These are phyloP conservation scores for Ceraceosorus guamensis DNA, from an alignment of 1,284 basidiomycete genomes.

Conservation along the genomic window DNA sequence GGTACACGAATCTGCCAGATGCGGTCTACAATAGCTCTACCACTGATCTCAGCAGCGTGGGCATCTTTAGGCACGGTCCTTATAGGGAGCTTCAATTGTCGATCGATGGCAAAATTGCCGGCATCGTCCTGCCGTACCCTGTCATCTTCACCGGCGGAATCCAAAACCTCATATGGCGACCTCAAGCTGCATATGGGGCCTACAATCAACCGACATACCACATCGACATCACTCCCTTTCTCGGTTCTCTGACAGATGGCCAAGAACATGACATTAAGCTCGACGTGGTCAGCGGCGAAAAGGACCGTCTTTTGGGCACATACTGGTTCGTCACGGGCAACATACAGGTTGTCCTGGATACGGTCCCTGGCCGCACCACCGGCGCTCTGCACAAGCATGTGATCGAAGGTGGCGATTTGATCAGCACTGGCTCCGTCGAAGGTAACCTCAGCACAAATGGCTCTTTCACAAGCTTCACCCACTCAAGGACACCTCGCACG, in stretches of 20 bases:
- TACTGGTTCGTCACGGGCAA: constrained; percentile 70
- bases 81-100: constrained; percentile 71
- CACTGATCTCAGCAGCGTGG: constrained; percentile 54
- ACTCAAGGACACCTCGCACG: background rate
- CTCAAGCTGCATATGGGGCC: constrained; percentile 69
- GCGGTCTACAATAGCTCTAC: constrained; percentile 57
- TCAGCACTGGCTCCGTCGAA: background rate
- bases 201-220: constrained; percentile 70
- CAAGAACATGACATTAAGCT: constrained; percentile 62
- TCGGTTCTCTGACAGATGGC: constrained; percentile 64
- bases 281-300: constrained; percentile 65
- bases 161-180: constrained; percentile 66
- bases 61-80: constrained; percentile 53
- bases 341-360: constrained; percentile 54
- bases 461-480: background rate
- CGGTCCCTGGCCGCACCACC: constrained; percentile 15
- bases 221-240: constrained; percentile 69
- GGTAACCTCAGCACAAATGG: background rate
- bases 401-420: background rate
- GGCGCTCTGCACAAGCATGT: constrained; percentile 8
- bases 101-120: constrained; percentile 67
- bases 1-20: constrained; percentile 68
- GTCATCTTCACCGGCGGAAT: constrained; percentile 76
- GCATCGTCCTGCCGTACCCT: constrained; percentile 67
- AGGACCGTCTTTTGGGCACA: constrained; percentile 58